Evolutionary conservation across 768 basidiomycete genomes (phyloP).

Genomic region (Lentinula aciculospora): DNA sequence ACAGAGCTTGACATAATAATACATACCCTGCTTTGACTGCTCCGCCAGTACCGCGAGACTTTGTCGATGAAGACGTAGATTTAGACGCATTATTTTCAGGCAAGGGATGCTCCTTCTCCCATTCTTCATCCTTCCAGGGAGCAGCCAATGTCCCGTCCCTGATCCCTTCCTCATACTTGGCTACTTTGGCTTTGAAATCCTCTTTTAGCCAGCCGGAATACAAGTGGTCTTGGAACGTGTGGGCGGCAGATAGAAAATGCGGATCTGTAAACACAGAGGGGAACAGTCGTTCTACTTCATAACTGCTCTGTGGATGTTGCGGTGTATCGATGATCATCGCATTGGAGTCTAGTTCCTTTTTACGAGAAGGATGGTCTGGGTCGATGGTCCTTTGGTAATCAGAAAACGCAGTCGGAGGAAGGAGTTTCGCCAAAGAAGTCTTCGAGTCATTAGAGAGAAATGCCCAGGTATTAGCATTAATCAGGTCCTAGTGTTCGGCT

Average conservation of each 20-base stretch:
- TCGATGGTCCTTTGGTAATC: slow-evolving; percentile 26
- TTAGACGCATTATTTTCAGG: slow-evolving; percentile 7
- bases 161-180: slow-evolving; percentile 38
- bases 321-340: slow-evolving; percentile 17
- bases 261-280: slow-evolving; percentile 41
- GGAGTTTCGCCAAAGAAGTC: slow-evolving; percentile 26
- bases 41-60: background rate
- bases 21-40: slow-evolving; percentile 27
- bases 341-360: background rate
- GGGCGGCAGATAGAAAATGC: slow-evolving; percentile 48
- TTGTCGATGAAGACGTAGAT: background rate
- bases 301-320: background rate
- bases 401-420: slow-evolving; percentile 42
- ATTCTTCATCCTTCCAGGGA: slow-evolving; percentile 61
- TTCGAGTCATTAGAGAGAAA: slow-evolving; percentile 38
- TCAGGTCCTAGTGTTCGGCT: slow-evolving; percentile 32
- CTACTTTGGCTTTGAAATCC: slow-evolving; percentile 34
- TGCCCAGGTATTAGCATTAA: slow-evolving; percentile 41
- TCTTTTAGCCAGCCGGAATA: slow-evolving; percentile 45
- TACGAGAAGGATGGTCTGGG: slow-evolving; percentile 30
- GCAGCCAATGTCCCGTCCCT: slow-evolving; percentile 40
- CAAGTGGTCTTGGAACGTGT: slow-evolving; percentile 58
- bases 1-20: background rate
- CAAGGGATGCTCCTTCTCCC: slow-evolving; percentile 39
- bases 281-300: slow-evolving; percentile 22